phyloP scores from a whole-genome alignment of 139 green algal species.

The Picocystis salinarum region DNA sequence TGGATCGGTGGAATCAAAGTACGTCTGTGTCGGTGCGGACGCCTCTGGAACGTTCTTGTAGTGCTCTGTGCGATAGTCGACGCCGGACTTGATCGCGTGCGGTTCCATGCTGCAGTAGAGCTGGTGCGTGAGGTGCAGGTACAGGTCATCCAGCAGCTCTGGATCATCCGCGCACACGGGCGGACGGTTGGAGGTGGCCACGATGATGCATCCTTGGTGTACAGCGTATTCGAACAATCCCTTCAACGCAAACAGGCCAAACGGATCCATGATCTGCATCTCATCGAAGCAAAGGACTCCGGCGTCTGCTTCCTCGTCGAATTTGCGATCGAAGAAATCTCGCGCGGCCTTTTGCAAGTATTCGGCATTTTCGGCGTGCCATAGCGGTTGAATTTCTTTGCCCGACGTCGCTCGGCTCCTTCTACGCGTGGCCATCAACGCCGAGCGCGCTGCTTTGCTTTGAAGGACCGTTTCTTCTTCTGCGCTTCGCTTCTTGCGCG shows the following conservation, averaged over 20 bases:
- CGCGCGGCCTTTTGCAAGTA: constrained; percentile 22
- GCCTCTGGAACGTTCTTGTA: no score
- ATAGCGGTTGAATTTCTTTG: neutral
- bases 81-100: no score
- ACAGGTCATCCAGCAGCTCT: no score
- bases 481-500: constrained; percentile 9
- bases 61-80: no score
- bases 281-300: constrained; percentile 60
- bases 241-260: constrained; percentile 43
- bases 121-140: no score
- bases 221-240: constrained; percentile 30
- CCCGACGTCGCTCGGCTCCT: neutral
- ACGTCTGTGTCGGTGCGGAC: no score
- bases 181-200: constrained; percentile 5
- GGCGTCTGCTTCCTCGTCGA: constrained; percentile 4
- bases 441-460: no score
- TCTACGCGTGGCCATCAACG: neutral
- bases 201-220: constrained; percentile 21
- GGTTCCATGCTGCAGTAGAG: no score
- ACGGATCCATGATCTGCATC: constrained; percentile 34
- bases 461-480: no score
- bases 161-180: no score
- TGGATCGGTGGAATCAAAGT: no score
- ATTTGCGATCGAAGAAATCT: constrained; percentile 24
- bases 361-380: constrained; percentile 25